Evolutionary conservation across 1,139 yeast genomes (phyloP), one percentile per base, ranked within the genome.

Genomic region (Suhomyces wounanorum): DNA sequence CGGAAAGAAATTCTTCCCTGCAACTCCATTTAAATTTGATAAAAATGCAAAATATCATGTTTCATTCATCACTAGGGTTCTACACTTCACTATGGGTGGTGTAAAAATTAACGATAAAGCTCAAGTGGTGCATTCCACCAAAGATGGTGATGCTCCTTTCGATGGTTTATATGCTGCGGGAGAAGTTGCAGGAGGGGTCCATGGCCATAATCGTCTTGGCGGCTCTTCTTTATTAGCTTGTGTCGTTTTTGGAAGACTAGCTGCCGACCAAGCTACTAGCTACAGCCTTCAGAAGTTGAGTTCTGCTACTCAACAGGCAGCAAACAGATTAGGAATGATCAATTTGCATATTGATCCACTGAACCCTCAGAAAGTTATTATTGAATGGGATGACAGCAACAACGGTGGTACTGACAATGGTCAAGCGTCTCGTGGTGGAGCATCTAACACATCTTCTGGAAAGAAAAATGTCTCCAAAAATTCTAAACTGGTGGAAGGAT

Each of bases 1-100:
- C 57, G 84, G 83, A 17, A 82, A 82, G 61, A 68, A 71, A 52
- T 81, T 63, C 55, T 82, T 78, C 66, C 81, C 83, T 28, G 77
- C 78, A 38, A 71, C 81, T 7, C 84, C 83, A 8, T 70, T 78
- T 49, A 67, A 65, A 66, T 73, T 65, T 52, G 55, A 61, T 10
- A 52, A 59, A 3, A 56, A 64, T 30, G 68, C 67, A 7, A 63
- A 61, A 21, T 77, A 72, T 57, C 80, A 79, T 59, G 82, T 80
- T 28, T 81, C 86, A 0, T 78, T 71, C 55, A 78, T 87, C 44
- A 86, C 94, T 1, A 83, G 95, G 39, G 95, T 88, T 2, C 81
- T 89, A 39, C 96, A 89, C 64, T 89, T 87, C 70, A 87, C 96
- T 8, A 86, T 88, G 91, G 96, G 96, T 35, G 96, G 96, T 42